phyloP scores from a whole-genome alignment of 202 grass and related monocot genomes.

The Setaria viridis region DNA sequence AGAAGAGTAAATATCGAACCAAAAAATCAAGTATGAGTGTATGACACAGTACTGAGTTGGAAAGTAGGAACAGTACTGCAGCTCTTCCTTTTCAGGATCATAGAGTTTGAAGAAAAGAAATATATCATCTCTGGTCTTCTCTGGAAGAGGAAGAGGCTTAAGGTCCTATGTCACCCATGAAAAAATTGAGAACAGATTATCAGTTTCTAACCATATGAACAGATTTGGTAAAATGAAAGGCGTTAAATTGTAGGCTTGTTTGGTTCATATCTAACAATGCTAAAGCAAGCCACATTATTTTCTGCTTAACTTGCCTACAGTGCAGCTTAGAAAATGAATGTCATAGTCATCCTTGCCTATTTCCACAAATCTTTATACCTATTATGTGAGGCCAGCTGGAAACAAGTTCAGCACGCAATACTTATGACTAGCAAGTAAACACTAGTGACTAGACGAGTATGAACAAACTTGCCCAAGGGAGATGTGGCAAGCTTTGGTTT shows the following conservation, averaged over 20 bases:
- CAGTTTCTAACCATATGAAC: constrained; percentile 31
- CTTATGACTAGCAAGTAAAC: constrained; percentile 14
- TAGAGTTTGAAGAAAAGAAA: constrained; percentile 98
- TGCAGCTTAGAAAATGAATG: not conserved
- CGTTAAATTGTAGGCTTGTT: not conserved
- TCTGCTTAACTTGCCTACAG: not conserved
- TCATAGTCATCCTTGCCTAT: not conserved
- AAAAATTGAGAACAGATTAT: not conserved
- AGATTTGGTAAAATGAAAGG: not conserved
- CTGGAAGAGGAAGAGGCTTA: constrained; percentile 70
- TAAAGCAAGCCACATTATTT: not conserved
- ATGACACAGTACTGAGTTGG: constrained; percentile 3
- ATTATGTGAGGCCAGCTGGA: not conserved
- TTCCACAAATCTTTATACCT: not conserved
- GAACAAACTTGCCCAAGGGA: not conserved
- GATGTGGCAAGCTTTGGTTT: not conserved
- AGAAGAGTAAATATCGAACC: constrained; percentile 36
- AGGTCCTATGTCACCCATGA: constrained; percentile 53
- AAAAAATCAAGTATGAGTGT: constrained; percentile 20
- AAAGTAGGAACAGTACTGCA: constrained; percentile 60
- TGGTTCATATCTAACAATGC: not conserved
- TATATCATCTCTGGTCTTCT: constrained; percentile 91
- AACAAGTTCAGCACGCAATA: not conserved
- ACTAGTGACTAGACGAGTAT: not conserved
- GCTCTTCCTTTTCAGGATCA: constrained; percentile 93